These are phyloP conservation scores for Vitis rupestris DNA, from an alignment of 164 flowering plant genomes.

Conservation along the genomic window DNA sequence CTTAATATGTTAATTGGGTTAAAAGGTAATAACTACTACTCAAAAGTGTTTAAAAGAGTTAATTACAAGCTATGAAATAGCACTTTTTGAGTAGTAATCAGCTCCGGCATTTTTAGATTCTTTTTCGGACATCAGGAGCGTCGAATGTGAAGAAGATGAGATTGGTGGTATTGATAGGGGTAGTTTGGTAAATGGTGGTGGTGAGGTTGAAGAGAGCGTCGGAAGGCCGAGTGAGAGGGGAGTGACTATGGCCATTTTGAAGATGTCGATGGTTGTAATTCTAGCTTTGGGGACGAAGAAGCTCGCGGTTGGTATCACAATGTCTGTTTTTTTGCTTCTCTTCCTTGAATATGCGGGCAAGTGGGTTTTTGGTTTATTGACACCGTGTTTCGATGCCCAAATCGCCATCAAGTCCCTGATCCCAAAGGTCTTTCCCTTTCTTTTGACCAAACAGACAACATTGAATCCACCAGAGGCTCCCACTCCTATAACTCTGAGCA, in stretches of 20 bases:
- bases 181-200: background rate
- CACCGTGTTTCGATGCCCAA: slow-evolving; percentile 14
- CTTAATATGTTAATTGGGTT: no score
- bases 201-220: background rate
- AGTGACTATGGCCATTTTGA: slow-evolving; percentile 21
- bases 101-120: no score
- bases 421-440: no score
- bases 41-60: no score
- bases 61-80: no score
- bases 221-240: background rate
- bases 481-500: background rate
- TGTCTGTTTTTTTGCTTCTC: slow-evolving; percentile 44
- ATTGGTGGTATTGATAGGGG: background rate
- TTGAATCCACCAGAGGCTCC: background rate
- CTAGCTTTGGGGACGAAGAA: slow-evolving; percentile 50
- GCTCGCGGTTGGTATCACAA: slow-evolving; percentile 49
- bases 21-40: no score
- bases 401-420: no score
- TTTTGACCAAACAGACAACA: background rate
- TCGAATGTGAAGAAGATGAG: background rate
- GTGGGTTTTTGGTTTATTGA: slow-evolving; percentile 9
- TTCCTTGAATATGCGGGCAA: slow-evolving; percentile 40
- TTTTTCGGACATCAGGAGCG: no score
- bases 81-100: no score
- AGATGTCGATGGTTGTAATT: slow-evolving; percentile 37